Evolutionary conservation across 345 rosid genomes (phyloP).

Genomic region (Populus pruinosa): DNA sequence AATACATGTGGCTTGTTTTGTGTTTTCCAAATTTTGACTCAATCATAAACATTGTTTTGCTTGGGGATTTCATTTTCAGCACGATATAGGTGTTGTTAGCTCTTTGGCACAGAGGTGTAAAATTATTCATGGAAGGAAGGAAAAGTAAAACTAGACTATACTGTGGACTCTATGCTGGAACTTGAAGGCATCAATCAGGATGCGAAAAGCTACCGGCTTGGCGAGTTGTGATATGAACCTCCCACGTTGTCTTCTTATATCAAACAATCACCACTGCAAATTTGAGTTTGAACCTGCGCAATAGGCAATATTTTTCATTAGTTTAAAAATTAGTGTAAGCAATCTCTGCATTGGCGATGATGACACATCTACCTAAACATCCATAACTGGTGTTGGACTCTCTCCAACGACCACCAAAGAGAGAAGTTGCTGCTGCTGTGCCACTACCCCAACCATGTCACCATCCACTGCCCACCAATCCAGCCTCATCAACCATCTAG

Average conservation of each 20-base stretch:
- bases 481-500: too few species aligned
- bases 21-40: slow-evolving; percentile 32
- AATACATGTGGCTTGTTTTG: slow-evolving; percentile 17
- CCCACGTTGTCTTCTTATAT: too few species aligned
- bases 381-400: slow-evolving; percentile 34
- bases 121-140: not conserved
- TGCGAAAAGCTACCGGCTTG: not conserved
- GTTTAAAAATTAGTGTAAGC: slow-evolving; percentile 44
- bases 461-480: too few species aligned
- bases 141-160: not conserved
- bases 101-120: not conserved
- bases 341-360: slow-evolving; percentile 74
- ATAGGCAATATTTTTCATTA: slow-evolving; percentile 48
- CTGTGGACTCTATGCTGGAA: not conserved
- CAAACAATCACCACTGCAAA: too few species aligned
- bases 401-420: slow-evolving; percentile 34
- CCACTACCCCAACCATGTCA: too few species aligned
- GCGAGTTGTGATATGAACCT: not conserved
- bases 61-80: not conserved
- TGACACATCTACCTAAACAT: slow-evolving; percentile 61
- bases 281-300: slow-evolving; percentile 48
- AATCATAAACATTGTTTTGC: not conserved
- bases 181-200: too few species aligned
- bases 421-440: too few species aligned
- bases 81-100: not conserved